Conservation (phyloP, 2,329 filamentous ascomycete species). For the Dothideomycetes sp. region DNA sequence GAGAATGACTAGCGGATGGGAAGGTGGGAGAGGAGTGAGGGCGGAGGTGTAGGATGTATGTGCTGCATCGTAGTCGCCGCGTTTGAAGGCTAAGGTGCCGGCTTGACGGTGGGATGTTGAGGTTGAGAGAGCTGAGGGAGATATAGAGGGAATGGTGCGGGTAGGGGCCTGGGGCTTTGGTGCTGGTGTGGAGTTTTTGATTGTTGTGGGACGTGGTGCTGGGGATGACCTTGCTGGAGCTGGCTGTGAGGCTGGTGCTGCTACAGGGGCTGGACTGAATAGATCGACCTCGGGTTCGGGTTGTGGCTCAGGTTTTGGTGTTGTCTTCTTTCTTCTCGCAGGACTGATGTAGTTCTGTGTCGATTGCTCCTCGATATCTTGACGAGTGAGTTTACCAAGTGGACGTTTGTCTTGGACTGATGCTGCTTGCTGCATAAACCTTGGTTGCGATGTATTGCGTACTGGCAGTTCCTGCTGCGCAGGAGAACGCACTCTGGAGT, state of each 20-base stretch:
- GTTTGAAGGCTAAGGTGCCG: slow-evolving; percentile 84
- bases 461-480: slow-evolving; percentile 28
- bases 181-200: slow-evolving; percentile 23
- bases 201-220: background rate
- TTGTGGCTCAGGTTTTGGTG: slow-evolving; percentile 30
- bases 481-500: slow-evolving; percentile 20
- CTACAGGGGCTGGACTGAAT: slow-evolving; percentile 23
- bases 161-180: slow-evolving; percentile 40
- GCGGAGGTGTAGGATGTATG: slow-evolving; percentile 75
- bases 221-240: slow-evolving; percentile 8
- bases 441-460: slow-evolving; percentile 32
- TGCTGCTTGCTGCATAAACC: slow-evolving; percentile 29
- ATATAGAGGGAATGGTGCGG: slow-evolving; percentile 57
- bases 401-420: slow-evolving; percentile 32
- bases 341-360: slow-evolving; percentile 82
- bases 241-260: background rate
- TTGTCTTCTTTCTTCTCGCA: slow-evolving; percentile 64
- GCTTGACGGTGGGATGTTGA: slow-evolving; percentile 71
- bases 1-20: slow-evolving; percentile 79
- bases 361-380: slow-evolving; percentile 69
- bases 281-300: slow-evolving; percentile 27
- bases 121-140: slow-evolving; percentile 58
- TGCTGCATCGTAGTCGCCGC: slow-evolving; percentile 82
- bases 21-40: slow-evolving; percentile 61
- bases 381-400: slow-evolving; percentile 55